Evolutionary conservation across 768 basidiomycete species (phyloP).

Genomic region (Boletus subparvulus): DNA sequence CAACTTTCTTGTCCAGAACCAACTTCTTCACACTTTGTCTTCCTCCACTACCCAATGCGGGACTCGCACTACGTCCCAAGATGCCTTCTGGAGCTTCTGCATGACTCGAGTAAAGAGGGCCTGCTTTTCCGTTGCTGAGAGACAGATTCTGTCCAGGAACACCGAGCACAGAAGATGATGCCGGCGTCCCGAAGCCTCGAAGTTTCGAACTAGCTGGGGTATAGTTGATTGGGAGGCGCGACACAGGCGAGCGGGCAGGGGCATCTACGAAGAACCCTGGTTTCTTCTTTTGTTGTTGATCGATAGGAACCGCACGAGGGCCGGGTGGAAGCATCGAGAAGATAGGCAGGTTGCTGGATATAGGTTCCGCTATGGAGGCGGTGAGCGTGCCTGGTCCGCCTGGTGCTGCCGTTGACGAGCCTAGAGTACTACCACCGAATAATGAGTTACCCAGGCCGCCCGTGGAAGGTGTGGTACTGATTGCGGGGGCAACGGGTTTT

Average conservation of each 20-base stretch:
- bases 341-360: slow-evolving; percentile 67
- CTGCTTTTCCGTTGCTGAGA: slow-evolving; percentile 54
- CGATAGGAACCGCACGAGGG: slow-evolving; percentile 60
- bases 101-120: slow-evolving; percentile 53
- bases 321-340: slow-evolving; percentile 75
- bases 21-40: slow-evolving; percentile 91
- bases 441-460: slow-evolving; percentile 38
- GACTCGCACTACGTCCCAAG: slow-evolving; percentile 54
- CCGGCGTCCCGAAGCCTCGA: slow-evolving; percentile 60
- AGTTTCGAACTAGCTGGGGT: slow-evolving; percentile 62
- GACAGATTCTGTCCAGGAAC: slow-evolving; percentile 37
- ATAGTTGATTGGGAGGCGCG: slow-evolving; percentile 64
- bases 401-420: slow-evolving; percentile 41
- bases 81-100: slow-evolving; percentile 62
- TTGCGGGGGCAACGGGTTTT: slow-evolving; percentile 50
- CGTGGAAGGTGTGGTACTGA: slow-evolving; percentile 45
- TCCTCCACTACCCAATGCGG: slow-evolving; percentile 64
- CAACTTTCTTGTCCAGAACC: slow-evolving; percentile 81
- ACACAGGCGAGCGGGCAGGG: slow-evolving; percentile 68
- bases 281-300: slow-evolving; percentile 71
- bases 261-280: slow-evolving; percentile 74
- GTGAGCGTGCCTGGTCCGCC: slow-evolving; percentile 62
- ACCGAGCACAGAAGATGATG: slow-evolving; percentile 38
- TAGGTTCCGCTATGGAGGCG: slow-evolving; percentile 87
- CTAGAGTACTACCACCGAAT: slow-evolving; percentile 41